Evolutionary conservation across 192 early-diverging fungal species (phyloP).

Genomic region (Coemansia sp.): DNA sequence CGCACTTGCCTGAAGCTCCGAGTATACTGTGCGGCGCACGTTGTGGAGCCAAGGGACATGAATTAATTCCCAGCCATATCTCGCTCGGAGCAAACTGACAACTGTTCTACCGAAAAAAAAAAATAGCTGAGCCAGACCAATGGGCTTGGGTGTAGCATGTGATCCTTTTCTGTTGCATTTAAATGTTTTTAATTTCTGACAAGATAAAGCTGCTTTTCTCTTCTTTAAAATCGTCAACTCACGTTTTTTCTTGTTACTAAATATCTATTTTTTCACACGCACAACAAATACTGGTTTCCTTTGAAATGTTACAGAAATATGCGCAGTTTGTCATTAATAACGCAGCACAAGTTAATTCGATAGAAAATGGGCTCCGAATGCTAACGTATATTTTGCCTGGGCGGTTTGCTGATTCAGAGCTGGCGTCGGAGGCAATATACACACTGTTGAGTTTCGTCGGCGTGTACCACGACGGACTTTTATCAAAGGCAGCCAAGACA

Average conservation of each 20-base stretch:
- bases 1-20: slow-evolving; percentile 26
- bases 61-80: too few relatives aligned
- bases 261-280: not conserved
- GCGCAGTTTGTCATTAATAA: slow-evolving; percentile 82
- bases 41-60: too few relatives aligned
- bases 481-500: slow-evolving; percentile 34
- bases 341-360: slow-evolving; percentile 81
- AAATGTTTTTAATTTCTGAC: not conserved
- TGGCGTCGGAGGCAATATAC: slow-evolving; percentile 87
- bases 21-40: too few relatives aligned
- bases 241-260: not conserved
- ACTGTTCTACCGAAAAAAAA: not conserved
- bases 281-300: not conserved
- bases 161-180: not conserved
- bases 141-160: slow-evolving; percentile 9
- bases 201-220: not conserved
- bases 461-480: slow-evolving; percentile 84
- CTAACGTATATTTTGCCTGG: slow-evolving; percentile 92
- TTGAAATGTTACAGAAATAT: slow-evolving; percentile 65
- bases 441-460: slow-evolving; percentile 76
- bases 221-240: too few relatives aligned
- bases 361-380: slow-evolving; percentile 83
- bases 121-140: not conserved
- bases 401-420: slow-evolving; percentile 89
- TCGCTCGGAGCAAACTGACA: too few relatives aligned